A percentile compares a stretch with the other conserved stretches of the same genome.
phyloP scores from a whole-genome alignment of 768 basidiomycete genomes.

The Termitomyces heimii region DNA sequence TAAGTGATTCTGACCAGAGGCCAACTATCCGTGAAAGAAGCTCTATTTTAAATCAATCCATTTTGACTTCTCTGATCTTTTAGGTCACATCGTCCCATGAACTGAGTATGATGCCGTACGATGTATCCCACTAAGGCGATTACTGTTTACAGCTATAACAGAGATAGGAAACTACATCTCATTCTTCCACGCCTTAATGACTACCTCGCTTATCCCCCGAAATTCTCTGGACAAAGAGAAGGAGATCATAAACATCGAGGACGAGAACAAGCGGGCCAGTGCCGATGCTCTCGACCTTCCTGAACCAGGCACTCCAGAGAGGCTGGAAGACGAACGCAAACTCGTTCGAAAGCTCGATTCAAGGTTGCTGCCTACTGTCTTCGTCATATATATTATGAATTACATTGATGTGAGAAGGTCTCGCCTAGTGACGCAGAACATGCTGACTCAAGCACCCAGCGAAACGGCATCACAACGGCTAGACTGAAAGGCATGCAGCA shows the following conservation, averaged over 20 bases:
- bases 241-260: constrained; percentile 12
- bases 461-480: constrained; percentile 45
- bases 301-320: constrained; percentile 21
- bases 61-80: neutral
- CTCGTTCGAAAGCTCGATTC: constrained; percentile 53
- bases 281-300: constrained; percentile 6
- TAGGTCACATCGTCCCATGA: neutral
- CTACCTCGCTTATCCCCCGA: neutral
- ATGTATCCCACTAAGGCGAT: neutral
- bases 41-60: neutral
- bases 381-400: constrained; percentile 60
- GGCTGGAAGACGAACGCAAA: constrained; percentile 29
- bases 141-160: constrained; percentile 1
- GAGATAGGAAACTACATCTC: neutral
- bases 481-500: constrained; percentile 44
- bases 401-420: constrained; percentile 50
- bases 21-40: neutral
- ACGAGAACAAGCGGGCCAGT: neutral
- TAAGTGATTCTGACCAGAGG: neutral
- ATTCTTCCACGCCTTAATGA: neutral
- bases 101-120: neutral
- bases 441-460: constrained; percentile 20
- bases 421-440: neutral
- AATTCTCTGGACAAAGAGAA: constrained; percentile 12
- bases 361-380: constrained; percentile 50